Evolutionary conservation across 805 yeast species (phyloP).

Genomic region (Kluyveromyces siamensis): DNA sequence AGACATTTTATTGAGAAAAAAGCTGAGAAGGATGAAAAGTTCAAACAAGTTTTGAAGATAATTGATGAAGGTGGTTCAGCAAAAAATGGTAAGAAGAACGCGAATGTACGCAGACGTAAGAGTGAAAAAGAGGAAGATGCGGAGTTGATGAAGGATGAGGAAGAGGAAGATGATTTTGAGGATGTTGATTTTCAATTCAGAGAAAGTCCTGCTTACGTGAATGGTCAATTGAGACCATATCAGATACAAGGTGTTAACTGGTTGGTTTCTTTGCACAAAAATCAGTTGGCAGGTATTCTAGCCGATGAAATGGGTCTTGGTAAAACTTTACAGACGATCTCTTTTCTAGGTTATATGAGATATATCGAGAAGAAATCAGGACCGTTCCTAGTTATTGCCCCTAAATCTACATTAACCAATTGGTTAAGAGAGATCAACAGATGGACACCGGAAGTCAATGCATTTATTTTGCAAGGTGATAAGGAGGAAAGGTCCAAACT

Average conservation of each 20-base stretch:
- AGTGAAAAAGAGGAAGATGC: constrained; percentile 76
- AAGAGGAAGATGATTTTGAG: constrained; percentile 19
- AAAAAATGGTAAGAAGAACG: constrained; percentile 13
- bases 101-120: constrained; percentile 48
- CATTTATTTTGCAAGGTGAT: constrained; percentile 65
- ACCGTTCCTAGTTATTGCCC: constrained; percentile 69
- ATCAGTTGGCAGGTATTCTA: constrained; percentile 62
- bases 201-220: constrained; percentile 69
- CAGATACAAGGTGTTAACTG: constrained; percentile 78
- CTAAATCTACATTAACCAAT: constrained; percentile 72
- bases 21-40: constrained; percentile 51
- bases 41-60: constrained; percentile 42
- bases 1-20: constrained; percentile 59
- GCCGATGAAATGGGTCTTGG: constrained; percentile 89
- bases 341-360: constrained; percentile 64
- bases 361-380: constrained; percentile 52
- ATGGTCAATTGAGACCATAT: constrained; percentile 60
- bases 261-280: constrained; percentile 60
- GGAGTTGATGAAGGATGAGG: constrained; percentile 55
- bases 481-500: constrained; percentile 54
- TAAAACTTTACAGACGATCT: constrained; percentile 71
- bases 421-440: constrained; percentile 70
- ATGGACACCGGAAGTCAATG: constrained; percentile 75
- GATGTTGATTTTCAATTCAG: constrained; percentile 43
- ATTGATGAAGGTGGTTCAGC: constrained; percentile 16